Evolutionary conservation across 2,329 filamentous ascomycete species (phyloP), one percentile per base, ranked within the genome.

Genomic region (Colletotrichum sansevieriae): DNA sequence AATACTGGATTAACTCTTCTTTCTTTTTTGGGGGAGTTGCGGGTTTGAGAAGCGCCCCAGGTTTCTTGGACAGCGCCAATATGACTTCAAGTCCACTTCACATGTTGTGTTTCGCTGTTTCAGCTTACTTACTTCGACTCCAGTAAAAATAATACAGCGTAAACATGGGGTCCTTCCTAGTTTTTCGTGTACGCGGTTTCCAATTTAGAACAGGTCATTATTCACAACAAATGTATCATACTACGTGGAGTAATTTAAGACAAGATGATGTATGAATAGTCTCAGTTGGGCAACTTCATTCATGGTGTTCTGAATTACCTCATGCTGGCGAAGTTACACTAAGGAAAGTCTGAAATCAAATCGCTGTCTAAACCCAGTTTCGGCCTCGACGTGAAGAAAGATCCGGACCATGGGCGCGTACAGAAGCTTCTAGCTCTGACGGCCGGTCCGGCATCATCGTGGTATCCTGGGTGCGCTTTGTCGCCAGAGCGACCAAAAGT

Each of bases 301-400:
- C 33, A 39, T 43, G 20, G 49, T 22, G 29, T n/a, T 49, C 33
- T 33, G 37, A 22, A 54, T 62, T 62, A 62, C 39, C 59, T 62
- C 59, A 62, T 62, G 59, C 39, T 62, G 39, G 59, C 47, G 44
- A 44, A 46, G 47, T 54, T 44, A 62, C 59, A 62, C 25, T 10
- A 52, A 65, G 22, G 54, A 57, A 59, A 33, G 39, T 41, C 54
- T 63, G 49, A 59, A 68, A 68, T 33, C 64, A 70, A 52, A 52
- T 65, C 61, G 68, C 68, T 64, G 49, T 57, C 61, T 43, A 39
- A 62, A 33, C 47, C 44, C 47, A 43, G 37, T 20, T 47, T 22
- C n/a, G 59, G n/a, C 41, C 59, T 56, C 54, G 39, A 70, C 29
- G 44, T n/a, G 25, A 39, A 63, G 15, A 39, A 55, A n/a, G 15